Evolutionary conservation across 139 green algal genomes (phyloP).

Genomic region (Haematococcus lacustris): DNA sequence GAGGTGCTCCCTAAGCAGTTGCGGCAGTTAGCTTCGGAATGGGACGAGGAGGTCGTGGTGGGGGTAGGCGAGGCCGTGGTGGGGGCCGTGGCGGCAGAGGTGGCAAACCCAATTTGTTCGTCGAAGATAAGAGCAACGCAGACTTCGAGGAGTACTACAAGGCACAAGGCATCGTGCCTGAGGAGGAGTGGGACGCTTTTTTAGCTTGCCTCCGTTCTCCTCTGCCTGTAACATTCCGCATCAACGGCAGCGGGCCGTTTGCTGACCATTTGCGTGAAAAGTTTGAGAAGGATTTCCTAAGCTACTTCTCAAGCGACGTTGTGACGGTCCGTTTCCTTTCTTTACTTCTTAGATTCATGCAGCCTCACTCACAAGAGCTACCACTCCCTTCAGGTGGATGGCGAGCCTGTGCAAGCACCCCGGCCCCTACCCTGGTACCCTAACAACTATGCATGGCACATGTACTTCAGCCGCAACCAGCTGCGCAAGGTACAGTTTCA

Average conservation of each 20-base stretch:
- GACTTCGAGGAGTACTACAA: conserved; percentile 68
- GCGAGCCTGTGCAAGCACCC: conserved; percentile 40
- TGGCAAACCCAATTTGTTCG: not conserved
- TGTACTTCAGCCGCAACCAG: conserved; percentile 78
- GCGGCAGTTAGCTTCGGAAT: too few species aligned
- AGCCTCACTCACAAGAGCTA: not conserved
- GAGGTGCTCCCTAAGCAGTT: too few species aligned
- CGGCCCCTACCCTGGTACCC: conserved; percentile 89
- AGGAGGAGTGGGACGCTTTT: conserved; percentile 86
- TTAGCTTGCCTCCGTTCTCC: conserved; percentile 58
- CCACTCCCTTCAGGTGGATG: conserved; percentile 8
- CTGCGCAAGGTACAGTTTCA: conserved; percentile 73
- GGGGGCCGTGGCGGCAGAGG: not conserved
- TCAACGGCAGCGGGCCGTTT: conserved; percentile 88
- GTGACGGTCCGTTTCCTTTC: conserved; percentile 28
- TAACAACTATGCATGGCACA: conserved; percentile 85
- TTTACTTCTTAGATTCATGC: not conserved
- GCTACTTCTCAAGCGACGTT: conserved; percentile 33
- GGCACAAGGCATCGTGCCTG: conserved; percentile 60
- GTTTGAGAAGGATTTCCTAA: conserved; percentile 69
- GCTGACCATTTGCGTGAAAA: conserved; percentile 63
- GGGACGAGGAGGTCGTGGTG: not conserved
- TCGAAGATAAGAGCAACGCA: conserved; percentile 31
- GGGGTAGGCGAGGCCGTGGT: not conserved
- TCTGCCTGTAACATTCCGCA: conserved; percentile 93